Percentiles rank a stretch among this genome's conserved stretches.
Conservation (phyloP, 2,329 filamentous ascomycete species). For the Trichoderma harzianum region DNA sequence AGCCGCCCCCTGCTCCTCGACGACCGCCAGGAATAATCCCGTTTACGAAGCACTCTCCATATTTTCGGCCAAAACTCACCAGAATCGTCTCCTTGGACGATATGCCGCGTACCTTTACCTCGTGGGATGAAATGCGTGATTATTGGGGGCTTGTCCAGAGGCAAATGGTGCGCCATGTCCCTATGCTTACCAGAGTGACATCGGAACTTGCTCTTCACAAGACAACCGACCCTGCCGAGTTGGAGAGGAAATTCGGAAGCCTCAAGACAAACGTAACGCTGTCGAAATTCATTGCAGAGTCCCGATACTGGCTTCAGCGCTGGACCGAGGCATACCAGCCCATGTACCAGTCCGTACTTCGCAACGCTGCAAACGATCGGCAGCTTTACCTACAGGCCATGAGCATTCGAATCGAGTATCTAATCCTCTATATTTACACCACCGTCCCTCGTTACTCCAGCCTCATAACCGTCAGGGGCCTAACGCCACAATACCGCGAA, state of each 20-base stretch:
- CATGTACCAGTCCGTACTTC: constrained; percentile 29
- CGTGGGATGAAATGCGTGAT: constrained; percentile 35
- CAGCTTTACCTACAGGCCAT: constrained; percentile 35
- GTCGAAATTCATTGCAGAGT: constrained; percentile 34
- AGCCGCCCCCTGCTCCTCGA: constrained; percentile 18
- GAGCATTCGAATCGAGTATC: constrained; percentile 42
- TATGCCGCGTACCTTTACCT: constrained; percentile 32
- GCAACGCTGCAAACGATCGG: constrained; percentile 25
- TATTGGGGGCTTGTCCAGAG: constrained; percentile 40
- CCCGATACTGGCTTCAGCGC: constrained; percentile 38
- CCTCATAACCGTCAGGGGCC: constrained; percentile 33
- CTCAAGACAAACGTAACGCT: constrained; percentile 31
- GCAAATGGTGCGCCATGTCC: constrained; percentile 37
- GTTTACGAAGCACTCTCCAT: constrained; percentile 38
- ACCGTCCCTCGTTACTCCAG: constrained; percentile 38
- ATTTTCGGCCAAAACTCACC: constrained; percentile 33
- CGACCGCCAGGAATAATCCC: constrained; percentile 34
- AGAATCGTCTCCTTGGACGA: constrained; percentile 32
- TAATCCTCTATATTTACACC: constrained; percentile 40
- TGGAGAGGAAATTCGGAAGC: constrained; percentile 31
- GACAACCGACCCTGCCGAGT: constrained; percentile 26
- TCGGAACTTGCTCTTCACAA: constrained; percentile 31
- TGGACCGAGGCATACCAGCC: constrained; percentile 40
- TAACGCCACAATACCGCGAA: constrained; percentile 43
- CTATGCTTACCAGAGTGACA: constrained; percentile 33